Percentiles rank a stretch among this genome's conserved stretches.
These are phyloP conservation scores for Beta corolliflora DNA, from an alignment of 179 eudicot species.

Conservation along the genomic window DNA sequence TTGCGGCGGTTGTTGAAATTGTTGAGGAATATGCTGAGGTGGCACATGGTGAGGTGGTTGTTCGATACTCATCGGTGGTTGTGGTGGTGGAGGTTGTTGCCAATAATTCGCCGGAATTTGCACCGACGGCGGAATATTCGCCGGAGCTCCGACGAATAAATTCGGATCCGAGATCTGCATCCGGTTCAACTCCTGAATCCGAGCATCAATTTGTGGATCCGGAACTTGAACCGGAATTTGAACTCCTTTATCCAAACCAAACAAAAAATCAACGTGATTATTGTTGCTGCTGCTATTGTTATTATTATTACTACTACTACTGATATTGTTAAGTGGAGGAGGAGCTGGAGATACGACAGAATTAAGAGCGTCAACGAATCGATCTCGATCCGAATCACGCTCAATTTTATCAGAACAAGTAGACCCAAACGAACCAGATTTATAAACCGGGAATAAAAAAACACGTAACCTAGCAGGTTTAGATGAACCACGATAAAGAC, in stretches of 20 bases:
- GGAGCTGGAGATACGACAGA: conserved; percentile 25
- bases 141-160: conserved; percentile 7
- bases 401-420: conserved; percentile 21
- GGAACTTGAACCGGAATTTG: conserved; percentile 27
- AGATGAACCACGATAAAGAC: conserved; percentile 44
- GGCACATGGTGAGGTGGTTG: no score
- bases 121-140: conserved; percentile 28
- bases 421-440: conserved; percentile 17
- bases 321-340: no score
- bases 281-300: background rate
- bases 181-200: conserved; percentile 55
- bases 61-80: conserved; percentile 16
- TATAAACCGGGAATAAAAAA: conserved; percentile 45
- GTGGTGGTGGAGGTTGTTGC: conserved; percentile 21
- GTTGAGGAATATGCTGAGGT: conserved; percentile 24
- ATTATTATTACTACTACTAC: no score
- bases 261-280: conserved; percentile 50
- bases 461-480: conserved; percentile 65
- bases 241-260: conserved; percentile 51
- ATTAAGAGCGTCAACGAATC: conserved; percentile 49
- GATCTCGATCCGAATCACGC: conserved; percentile 20
- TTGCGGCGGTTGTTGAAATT: conserved; percentile 15
- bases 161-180: conserved; percentile 44
- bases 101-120: conserved; percentile 41
- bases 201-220: conserved; percentile 46